Conservation (phyloP, 768 basidiomycete species). For the Boletus tylopilopsis region DNA sequence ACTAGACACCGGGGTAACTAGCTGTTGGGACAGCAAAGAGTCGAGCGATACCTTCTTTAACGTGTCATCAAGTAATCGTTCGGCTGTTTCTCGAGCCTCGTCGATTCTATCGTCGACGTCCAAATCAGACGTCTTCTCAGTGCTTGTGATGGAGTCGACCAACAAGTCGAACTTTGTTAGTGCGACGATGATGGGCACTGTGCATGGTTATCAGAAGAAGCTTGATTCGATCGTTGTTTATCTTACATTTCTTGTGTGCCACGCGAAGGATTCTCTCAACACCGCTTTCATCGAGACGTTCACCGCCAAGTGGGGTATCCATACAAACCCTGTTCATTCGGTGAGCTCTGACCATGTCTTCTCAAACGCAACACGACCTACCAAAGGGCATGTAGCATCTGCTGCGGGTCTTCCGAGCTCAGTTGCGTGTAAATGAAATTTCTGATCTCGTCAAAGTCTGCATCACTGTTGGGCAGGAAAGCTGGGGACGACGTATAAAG, state of each 20-base stretch:
- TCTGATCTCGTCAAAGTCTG: conserved; percentile 1
- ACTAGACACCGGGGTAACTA: too few relatives aligned
- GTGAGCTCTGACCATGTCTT: too few relatives aligned
- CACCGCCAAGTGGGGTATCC: conserved; percentile 1
- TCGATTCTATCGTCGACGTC: too few relatives aligned
- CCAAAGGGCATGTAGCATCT: conserved; percentile 3
- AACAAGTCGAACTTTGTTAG: conserved; percentile 6
- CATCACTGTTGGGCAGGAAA: conserved; percentile 6
- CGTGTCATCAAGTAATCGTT: too few relatives aligned
- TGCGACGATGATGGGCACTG: conserved; percentile 4
- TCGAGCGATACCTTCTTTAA: too few relatives aligned
- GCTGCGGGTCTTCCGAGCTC: too few relatives aligned
- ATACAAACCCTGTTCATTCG: conserved; percentile 2
- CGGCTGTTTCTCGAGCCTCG: not conserved
- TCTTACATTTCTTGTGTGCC: conserved; percentile 2
- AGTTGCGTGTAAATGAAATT: not conserved
- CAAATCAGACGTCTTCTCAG: too few relatives aligned
- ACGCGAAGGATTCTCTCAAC: conserved; percentile 6
- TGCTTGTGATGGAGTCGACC: not conserved
- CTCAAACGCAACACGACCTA: not conserved
- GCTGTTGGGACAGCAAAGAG: too few relatives aligned
- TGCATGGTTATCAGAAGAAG: not conserved
- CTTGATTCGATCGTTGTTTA: not conserved
- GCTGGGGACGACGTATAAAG: conserved; percentile 1
- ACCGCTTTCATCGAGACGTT: conserved; percentile 6